These are phyloP conservation scores for Urostyla sp. DNA, from an alignment of 73 alveolate genomes.

Conservation along the genomic window DNA sequence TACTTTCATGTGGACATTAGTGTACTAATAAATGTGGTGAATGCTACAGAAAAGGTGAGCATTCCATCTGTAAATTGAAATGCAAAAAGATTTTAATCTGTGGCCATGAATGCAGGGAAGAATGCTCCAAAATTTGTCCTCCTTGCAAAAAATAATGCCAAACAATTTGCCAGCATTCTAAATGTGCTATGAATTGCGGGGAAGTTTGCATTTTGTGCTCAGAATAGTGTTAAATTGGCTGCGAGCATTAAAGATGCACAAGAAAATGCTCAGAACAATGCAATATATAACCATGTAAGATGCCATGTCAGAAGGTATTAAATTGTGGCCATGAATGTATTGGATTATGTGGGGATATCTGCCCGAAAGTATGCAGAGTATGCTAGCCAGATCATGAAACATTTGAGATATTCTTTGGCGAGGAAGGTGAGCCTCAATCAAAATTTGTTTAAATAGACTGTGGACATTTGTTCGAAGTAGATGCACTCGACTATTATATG, in stretches of 20 bases:
- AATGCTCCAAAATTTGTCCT: constrained; percentile 71
- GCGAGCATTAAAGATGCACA: constrained; percentile 75
- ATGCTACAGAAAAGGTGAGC: constrained; percentile 59
- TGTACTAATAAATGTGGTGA: constrained; percentile 29
- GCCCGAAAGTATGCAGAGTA: constrained; percentile 81
- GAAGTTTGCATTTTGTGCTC: constrained; percentile 74
- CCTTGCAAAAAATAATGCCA: constrained; percentile 76
- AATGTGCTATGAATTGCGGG: constrained; percentile 73
- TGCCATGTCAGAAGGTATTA: constrained; percentile 59
- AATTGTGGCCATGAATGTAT: constrained; percentile 82
- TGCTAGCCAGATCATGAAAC: constrained; percentile 76
- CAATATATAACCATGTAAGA: constrained; percentile 71
- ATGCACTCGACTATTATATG: constrained; percentile 71
- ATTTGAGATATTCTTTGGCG: constrained; percentile 79
- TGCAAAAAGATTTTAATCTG: constrained; percentile 76
- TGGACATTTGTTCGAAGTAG: constrained; percentile 73
- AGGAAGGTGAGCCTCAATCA: constrained; percentile 79
- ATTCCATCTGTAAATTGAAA: constrained; percentile 68
- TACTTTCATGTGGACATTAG: constrained; percentile 18
- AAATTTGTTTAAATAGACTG: constrained; percentile 78
- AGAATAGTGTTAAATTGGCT: constrained; percentile 71
- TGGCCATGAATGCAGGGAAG: constrained; percentile 81
- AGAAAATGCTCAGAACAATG: constrained; percentile 78
- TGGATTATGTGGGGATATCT: constrained; percentile 89
- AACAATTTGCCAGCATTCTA: constrained; percentile 76